Evolutionary conservation across 192 early-diverging fungal genomes (phyloP), one percentile per base, ranked within the genome.

Genomic region (Endogone sp.): DNA sequence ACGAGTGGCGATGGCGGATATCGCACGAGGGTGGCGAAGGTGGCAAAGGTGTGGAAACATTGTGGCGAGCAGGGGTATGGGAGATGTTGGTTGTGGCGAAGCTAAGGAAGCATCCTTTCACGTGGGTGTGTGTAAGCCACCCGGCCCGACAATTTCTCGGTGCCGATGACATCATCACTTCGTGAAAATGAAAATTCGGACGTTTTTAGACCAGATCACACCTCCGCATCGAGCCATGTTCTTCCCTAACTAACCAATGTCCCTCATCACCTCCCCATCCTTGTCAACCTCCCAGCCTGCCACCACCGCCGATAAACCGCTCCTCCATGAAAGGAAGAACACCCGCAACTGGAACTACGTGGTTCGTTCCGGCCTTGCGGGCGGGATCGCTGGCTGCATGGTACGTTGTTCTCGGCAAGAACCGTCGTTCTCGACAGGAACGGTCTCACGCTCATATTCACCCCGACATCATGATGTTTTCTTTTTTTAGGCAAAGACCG

Each of bases 401-500:
- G 83, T 84, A 78, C 32, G 63, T 29, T 20, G 54, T 60, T 37
- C 11, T n/a, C 29, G 8, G 23, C 37, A n/a, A 2, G 56, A 60
- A 56, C 23, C 56, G n/a, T n/a, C n/a, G n/a, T n/a, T 4, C 32
- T 32, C 2, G 11, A 65, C 22, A 13, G 24, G 21, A 65, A 65
- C 3, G 64, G 2, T n/a, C 24, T 9, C 16, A 30, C 11, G 62
- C 29, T 71, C n/a, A 29, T 6, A 31, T 30, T 6, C n/a, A 1
- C n/a, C n/a, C n/a, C n/a, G n/a, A n/a, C n/a, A n/a, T n/a, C n/a
- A n/a, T 61, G 11, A 62, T 67, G 31, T 29, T n/a, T 13, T 65
- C 60, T 32, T 31, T 32, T 73, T 29, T 22, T 29, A 83, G 90
- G 92, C 88, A 8, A 94, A 92, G 66, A 88, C 91, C 3, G 82